Evolutionary conservation across 2,329 filamentous ascomycete species (phyloP).

Genomic region (Neocucurbitaria cava): DNA sequence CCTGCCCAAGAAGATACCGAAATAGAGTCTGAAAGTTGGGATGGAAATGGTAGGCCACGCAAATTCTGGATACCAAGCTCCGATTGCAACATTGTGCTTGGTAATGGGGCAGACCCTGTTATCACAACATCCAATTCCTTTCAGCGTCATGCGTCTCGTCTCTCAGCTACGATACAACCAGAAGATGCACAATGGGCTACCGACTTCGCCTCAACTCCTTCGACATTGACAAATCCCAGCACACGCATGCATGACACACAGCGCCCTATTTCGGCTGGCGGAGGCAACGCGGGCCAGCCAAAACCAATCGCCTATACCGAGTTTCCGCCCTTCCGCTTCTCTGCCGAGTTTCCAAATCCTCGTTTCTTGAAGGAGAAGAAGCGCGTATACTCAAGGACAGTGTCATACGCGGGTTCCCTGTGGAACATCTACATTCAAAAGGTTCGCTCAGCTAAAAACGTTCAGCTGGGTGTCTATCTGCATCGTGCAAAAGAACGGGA

Average conservation of each 20-base stretch:
- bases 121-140: constrained; percentile 56
- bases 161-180: constrained; percentile 60
- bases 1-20: constrained; percentile 35
- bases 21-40: constrained; percentile 60
- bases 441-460: constrained; percentile 61
- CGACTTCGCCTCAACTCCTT: constrained; percentile 60
- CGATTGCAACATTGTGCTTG: constrained; percentile 64
- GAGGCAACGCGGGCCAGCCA: constrained; percentile 44
- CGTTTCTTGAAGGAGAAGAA: constrained; percentile 65
- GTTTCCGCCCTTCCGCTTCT: constrained; percentile 65
- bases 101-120: constrained; percentile 60
- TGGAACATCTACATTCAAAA: constrained; percentile 71
- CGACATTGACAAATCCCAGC: constrained; percentile 46
- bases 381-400: constrained; percentile 64
- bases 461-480: constrained; percentile 65
- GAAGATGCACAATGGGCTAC: constrained; percentile 64
- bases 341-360: constrained; percentile 64
- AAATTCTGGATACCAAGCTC: constrained; percentile 65
- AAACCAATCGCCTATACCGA: constrained; percentile 58
- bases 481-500: constrained; percentile 65
- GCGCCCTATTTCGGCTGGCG: constrained; percentile 45
- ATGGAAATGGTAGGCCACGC: constrained; percentile 60
- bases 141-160: constrained; percentile 54
- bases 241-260: constrained; percentile 35
- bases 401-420: constrained; percentile 65